Evolutionary conservation across 495 filamentous ascomycete genomes (phyloP), one percentile per base, ranked within the genome.

Genomic region (Penicillium simplicissimum): DNA sequence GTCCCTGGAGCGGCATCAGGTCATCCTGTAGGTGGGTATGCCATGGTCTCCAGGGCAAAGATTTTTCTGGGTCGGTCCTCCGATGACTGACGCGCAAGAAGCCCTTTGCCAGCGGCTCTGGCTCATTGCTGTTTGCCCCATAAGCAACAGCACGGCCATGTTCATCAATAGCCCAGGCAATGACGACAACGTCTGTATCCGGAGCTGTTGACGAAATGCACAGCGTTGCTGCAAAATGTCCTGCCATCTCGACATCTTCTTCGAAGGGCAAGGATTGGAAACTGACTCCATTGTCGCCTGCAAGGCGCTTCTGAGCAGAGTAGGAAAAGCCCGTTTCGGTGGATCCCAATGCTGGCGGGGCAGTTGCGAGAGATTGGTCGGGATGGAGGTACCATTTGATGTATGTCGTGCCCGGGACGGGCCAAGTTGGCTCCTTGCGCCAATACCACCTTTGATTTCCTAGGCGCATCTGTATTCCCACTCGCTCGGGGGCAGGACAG

Each of bases 231-330:
- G 21, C 25, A 33, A 52, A 52, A 13, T 52, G 48, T 10, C 48
- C 48, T 52, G 25, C 48, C 19, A 52, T 33, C 19, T 52, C 48
- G 48, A 52, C 15, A 13, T 52, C 48, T 52, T 52, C 28, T 23
- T 52, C 48, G 28, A 52, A 52, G 25, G 48, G 48, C 15, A 33
- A 52, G 48, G 48, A 52, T 28, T 52, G 25, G 13, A 52, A 52
- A 33, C 7, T 52, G 25, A 52, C 25, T 11, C 48, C 48, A 13
- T 33, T 52, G 33, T 8, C 48, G 21, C 48, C 25, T 33, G 19
- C 21, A 33, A 28, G 48, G 23, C 19, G 48, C 48, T 52, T 52
- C 48, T 52, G 48, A 33, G 25, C 19, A 33, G 25, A 23, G 48
- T 33, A 52, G 10, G 25, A 52, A 8, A 28, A 28, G 48, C 10